These are phyloP conservation scores for Lactuca saligna DNA, from an alignment of 129 eudicot species.

Conservation along the genomic window DNA sequence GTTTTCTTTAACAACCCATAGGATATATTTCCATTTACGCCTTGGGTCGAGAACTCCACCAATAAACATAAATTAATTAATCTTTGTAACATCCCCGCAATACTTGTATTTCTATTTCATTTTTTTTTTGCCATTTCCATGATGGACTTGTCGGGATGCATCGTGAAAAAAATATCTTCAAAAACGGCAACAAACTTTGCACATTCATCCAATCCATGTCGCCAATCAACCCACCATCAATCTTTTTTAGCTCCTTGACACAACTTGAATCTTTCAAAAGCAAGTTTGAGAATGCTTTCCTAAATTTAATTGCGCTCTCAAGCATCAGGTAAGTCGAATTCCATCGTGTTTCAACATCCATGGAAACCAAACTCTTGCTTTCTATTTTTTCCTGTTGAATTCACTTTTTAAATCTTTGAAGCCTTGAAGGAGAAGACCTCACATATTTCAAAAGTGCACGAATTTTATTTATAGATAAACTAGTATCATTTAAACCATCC, in stretches of 20 bases:
- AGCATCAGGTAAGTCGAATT: slow-evolving; percentile 11
- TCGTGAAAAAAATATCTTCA: no score
- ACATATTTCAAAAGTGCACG: slow-evolving; percentile 12
- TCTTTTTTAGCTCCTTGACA: background rate
- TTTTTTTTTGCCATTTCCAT: no score
- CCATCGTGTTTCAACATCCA: slow-evolving; percentile 9
- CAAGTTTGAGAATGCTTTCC: slow-evolving; percentile 1
- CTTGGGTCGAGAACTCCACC: background rate
- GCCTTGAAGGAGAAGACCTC: slow-evolving; percentile 9
- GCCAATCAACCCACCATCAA: background rate
- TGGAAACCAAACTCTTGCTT: slow-evolving; percentile 4
- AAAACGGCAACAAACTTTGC: no score
- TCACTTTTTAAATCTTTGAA: background rate
- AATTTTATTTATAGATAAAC: background rate
- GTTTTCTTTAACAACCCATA: no score
- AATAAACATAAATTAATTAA: background rate
- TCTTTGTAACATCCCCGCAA: no score
- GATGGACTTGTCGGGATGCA: no score
- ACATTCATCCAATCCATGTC: no score
- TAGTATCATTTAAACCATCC: background rate
- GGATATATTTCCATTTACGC: no score
- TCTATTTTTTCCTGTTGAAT: background rate
- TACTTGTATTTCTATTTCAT: no score
- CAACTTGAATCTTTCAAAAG: background rate
- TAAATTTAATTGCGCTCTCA: background rate